Evolutionary conservation across 208 protist species (phyloP).

Genomic region (Trypanosomatidae sp.): DNA sequence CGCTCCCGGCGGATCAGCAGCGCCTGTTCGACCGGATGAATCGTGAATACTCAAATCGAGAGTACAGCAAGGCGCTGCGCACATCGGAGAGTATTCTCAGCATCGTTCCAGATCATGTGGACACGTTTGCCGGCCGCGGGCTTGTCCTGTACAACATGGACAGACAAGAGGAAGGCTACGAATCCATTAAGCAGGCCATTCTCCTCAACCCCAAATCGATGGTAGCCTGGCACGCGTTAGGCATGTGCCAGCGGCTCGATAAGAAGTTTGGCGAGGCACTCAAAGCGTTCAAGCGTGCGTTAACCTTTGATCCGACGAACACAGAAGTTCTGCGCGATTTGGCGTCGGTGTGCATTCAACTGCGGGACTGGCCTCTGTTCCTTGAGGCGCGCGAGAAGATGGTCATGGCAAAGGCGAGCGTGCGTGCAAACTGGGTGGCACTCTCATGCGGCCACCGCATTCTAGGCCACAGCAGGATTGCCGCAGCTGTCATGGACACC

Average conservation of each 20-base stretch:
- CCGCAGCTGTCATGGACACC: constrained; percentile 75
- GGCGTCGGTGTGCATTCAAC: constrained; percentile 87
- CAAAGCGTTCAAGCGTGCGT: constrained; percentile 91
- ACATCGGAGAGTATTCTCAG: constrained; percentile 73
- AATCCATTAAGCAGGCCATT: constrained; percentile 58
- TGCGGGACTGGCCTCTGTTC: constrained; percentile 92
- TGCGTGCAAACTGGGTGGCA: constrained; percentile 88
- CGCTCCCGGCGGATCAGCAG: constrained; percentile 52
- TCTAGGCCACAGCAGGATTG: constrained; percentile 68
- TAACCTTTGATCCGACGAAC: constrained; percentile 77
- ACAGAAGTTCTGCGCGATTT: constrained; percentile 91
- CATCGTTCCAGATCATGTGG: constrained; percentile 66
- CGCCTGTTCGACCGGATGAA: constrained; percentile 80
- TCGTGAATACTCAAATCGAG: constrained; percentile 71
- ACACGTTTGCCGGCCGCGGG: constrained; percentile 84
- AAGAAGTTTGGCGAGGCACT: constrained; percentile 91
- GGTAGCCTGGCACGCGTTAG: constrained; percentile 95
- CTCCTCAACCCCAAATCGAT: constrained; percentile 57
- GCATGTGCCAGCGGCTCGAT: constrained; percentile 90
- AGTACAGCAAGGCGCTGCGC: constrained; percentile 81
- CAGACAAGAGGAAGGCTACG: constrained; percentile 73
- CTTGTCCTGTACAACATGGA: constrained; percentile 72
- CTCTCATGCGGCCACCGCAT: constrained; percentile 82
- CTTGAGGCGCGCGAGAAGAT: constrained; percentile 86
- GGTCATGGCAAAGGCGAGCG: constrained; percentile 81